Percentiles rank a stretch among this genome's conserved stretches.
These are phyloP conservation scores for Cyclotella baltica DNA, from an alignment of 108 stramenopile species.

Conservation along the genomic window DNA sequence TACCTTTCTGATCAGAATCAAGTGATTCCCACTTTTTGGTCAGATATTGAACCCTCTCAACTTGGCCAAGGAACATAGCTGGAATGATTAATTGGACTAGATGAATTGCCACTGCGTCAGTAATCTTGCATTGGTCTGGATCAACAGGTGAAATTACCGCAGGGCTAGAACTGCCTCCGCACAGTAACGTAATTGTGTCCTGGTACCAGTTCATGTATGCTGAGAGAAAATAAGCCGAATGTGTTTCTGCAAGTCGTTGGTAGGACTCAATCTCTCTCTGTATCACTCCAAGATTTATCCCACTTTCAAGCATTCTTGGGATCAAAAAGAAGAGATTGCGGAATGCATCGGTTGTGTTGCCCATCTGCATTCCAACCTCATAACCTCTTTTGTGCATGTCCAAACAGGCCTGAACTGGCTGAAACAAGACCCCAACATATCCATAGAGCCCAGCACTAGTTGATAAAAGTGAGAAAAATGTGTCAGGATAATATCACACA, in stretches of 20 bases:
- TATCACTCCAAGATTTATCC: slow-evolving; percentile 21
- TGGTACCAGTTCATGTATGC: slow-evolving; percentile 19
- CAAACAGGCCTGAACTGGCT: slow-evolving; percentile 30
- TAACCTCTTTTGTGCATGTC: slow-evolving; percentile 23
- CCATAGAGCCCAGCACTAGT: slow-evolving; percentile 17
- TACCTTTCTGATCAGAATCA: background rate
- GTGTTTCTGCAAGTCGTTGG: slow-evolving; percentile 1
- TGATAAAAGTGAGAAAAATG: background rate
- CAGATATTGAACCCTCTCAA: slow-evolving; percentile 8
- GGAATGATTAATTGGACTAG: background rate
- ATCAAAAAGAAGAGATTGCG: slow-evolving; percentile 12
- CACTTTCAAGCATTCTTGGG: slow-evolving; percentile 11
- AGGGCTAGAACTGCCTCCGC: background rate
- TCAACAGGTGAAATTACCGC: background rate
- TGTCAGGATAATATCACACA: background rate
- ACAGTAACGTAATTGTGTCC: background rate
- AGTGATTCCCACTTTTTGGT: slow-evolving; percentile 6
- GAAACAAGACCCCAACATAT: background rate
- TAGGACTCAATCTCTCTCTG: slow-evolving; percentile 26
- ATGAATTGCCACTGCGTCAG: background rate
- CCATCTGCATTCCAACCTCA: slow-evolving; percentile 32
- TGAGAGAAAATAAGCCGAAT: background rate
- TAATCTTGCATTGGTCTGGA: background rate
- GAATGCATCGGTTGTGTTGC: slow-evolving; percentile 22
- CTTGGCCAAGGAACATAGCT: background rate